phyloP scores from a whole-genome alignment of 352 stramenopile species.

The Thalassiosira ordinaria region DNA sequence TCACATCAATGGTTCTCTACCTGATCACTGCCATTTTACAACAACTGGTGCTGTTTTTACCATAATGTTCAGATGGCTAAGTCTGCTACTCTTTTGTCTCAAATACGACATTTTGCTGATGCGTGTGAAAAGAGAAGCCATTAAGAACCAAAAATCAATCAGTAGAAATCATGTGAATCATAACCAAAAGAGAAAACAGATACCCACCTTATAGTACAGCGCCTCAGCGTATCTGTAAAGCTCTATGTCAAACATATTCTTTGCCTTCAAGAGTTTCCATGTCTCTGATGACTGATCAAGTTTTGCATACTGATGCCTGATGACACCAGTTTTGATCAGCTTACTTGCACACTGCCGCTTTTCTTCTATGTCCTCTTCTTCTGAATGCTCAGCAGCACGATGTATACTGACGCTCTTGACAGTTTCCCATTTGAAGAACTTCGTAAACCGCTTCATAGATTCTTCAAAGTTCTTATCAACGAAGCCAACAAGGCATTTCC shows the following conservation, averaged over 20 bases:
- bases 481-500: constrained; percentile 47
- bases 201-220: constrained; percentile 32
- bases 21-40: no score
- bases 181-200: no score
- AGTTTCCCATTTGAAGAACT: constrained; percentile 36
- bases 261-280: constrained; percentile 30
- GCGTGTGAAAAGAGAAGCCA: no score
- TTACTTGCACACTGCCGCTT: constrained; percentile 25
- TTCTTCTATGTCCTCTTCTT: constrained; percentile 12
- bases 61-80: no score
- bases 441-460: constrained; percentile 32
- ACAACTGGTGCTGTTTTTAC: no score
- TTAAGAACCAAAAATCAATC: no score
- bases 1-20: no score
- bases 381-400: neutral
- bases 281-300: constrained; percentile 9
- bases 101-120: neutral
- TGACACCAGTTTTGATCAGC: constrained; percentile 24
- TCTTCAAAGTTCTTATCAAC: constrained; percentile 26
- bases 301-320: constrained; percentile 18
- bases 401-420: constrained; percentile 41
- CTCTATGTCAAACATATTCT: constrained; percentile 49
- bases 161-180: no score
- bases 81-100: no score
- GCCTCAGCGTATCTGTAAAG: constrained; percentile 44